Evolutionary conservation across 495 filamentous ascomycete species (phyloP).

Genomic region (Parmelia sp.): DNA sequence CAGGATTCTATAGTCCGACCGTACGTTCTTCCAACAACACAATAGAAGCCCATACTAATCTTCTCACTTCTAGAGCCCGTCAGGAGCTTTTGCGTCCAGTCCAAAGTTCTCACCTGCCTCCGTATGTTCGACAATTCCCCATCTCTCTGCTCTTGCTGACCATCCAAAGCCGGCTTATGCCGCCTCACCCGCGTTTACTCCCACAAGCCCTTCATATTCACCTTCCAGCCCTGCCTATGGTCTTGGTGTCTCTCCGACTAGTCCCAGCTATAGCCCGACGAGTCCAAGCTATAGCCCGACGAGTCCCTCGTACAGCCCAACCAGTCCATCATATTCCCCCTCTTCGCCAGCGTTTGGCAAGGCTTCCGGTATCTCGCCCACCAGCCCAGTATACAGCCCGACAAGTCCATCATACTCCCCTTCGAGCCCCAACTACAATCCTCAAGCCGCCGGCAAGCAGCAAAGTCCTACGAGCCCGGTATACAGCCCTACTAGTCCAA

Average conservation of each 20-base stretch:
- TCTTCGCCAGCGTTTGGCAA: slow-evolving; percentile 62
- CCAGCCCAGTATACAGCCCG: slow-evolving; percentile 44
- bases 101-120: slow-evolving; percentile 59
- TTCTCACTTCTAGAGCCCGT: slow-evolving; percentile 39
- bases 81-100: slow-evolving; percentile 33
- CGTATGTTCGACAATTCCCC: slow-evolving; percentile 56
- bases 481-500: slow-evolving; percentile 43
- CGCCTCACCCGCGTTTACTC: slow-evolving; percentile 61
- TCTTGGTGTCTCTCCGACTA: slow-evolving; percentile 58
- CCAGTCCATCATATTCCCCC: slow-evolving; percentile 51
- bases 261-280: slow-evolving; percentile 72
- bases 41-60: slow-evolving; percentile 51
- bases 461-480: slow-evolving; percentile 47
- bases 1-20: slow-evolving; percentile 43
- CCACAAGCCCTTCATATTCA: slow-evolving; percentile 74
- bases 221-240: slow-evolving; percentile 82
- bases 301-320: slow-evolving; percentile 53
- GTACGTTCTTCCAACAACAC: neutral
- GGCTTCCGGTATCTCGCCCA: slow-evolving; percentile 53
- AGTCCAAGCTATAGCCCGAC: slow-evolving; percentile 73
- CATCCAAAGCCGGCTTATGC: slow-evolving; percentile 18
- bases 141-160: slow-evolving; percentile 22
- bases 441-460: slow-evolving; percentile 41
- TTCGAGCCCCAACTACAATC: slow-evolving; percentile 1
- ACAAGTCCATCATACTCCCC: slow-evolving; percentile 49